These are phyloP conservation scores for Hirsutella rhossiliensis DNA, from an alignment of 2,329 filamentous ascomycete genomes.

Conservation along the genomic window DNA sequence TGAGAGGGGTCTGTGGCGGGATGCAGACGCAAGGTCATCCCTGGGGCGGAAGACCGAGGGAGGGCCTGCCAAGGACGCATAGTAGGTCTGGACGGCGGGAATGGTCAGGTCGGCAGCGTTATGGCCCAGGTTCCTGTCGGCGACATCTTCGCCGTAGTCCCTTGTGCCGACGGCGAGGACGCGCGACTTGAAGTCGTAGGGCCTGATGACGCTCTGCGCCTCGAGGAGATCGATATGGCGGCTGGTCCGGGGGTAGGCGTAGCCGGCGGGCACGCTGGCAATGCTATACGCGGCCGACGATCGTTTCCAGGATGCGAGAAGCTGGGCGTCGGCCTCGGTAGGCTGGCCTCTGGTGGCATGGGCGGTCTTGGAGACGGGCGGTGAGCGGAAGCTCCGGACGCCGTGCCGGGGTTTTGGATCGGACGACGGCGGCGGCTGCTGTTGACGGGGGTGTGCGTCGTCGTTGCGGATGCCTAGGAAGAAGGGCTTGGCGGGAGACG, in stretches of 20 bases:
- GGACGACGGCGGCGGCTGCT: background rate
- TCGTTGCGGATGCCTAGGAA: background rate
- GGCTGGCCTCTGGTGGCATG: background rate
- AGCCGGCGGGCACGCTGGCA: background rate
- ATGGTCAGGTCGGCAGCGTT: constrained; percentile 21
- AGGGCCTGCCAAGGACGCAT: no score
- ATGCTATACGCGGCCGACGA: background rate
- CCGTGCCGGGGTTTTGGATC: background rate
- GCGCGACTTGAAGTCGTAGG: constrained; percentile 31
- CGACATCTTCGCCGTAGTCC: constrained; percentile 49
- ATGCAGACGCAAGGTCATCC: no score
- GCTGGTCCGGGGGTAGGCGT: background rate
- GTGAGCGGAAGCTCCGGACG: background rate
- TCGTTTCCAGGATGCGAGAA: background rate
- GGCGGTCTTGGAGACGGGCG: background rate
- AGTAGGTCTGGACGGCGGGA: constrained; percentile 9
- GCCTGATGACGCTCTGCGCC: constrained; percentile 23
- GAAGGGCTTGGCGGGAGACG: background rate
- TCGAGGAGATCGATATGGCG: constrained; percentile 10
- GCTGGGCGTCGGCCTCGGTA: background rate
- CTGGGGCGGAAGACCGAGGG: no score
- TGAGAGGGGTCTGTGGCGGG: no score
- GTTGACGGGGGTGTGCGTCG: background rate
- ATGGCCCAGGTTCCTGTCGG: constrained; percentile 39
- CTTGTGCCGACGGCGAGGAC: constrained; percentile 33